phyloP scores from a whole-genome alignment of 371 early-diverging fungal genomes.

The Cokeromyces recurvatus region DNA sequence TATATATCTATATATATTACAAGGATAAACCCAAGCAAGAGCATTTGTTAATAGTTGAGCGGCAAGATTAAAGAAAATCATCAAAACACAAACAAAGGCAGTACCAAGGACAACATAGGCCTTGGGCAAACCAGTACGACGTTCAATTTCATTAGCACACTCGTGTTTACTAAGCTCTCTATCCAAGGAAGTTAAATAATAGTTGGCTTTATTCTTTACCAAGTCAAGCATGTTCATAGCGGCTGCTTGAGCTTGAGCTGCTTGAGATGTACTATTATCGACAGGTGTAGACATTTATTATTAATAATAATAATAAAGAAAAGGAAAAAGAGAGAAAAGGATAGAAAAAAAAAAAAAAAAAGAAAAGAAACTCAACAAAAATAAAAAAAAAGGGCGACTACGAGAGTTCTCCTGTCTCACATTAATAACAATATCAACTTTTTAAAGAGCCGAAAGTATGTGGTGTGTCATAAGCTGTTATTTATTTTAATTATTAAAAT shows the following conservation, averaged over 20 bases:
- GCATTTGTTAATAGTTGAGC: constrained; percentile 77
- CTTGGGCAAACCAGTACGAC: constrained; percentile 77
- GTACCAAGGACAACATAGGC: constrained; percentile 68
- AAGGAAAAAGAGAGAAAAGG: neutral
- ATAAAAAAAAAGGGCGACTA: neutral
- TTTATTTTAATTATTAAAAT: too few relatives aligned
- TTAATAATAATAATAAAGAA: neutral
- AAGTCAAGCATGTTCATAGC: neutral
- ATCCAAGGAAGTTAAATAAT: constrained; percentile 44
- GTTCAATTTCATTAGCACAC: constrained; percentile 60
- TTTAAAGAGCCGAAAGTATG: too few relatives aligned
- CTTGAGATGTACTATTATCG: neutral
- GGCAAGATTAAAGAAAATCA: constrained; percentile 89
- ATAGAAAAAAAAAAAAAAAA: neutral
- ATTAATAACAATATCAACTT: too few relatives aligned
- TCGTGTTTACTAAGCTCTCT: constrained; percentile 69
- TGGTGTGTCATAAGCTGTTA: too few relatives aligned
- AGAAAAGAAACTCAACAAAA: neutral
- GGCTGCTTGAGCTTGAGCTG: neutral
- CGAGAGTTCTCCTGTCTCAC: too few relatives aligned
- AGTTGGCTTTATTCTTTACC: constrained; percentile 8
- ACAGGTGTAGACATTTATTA: constrained; percentile 4
- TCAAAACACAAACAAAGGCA: constrained; percentile 50
- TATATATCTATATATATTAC: constrained; percentile 20
- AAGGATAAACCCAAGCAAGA: constrained; percentile 87